Percentiles rank a stretch among this genome's conserved stretches.
These are phyloP conservation scores for Blastobotrys apis DNA, from an alignment of 1,139 yeast genomes.

Conservation along the genomic window DNA sequence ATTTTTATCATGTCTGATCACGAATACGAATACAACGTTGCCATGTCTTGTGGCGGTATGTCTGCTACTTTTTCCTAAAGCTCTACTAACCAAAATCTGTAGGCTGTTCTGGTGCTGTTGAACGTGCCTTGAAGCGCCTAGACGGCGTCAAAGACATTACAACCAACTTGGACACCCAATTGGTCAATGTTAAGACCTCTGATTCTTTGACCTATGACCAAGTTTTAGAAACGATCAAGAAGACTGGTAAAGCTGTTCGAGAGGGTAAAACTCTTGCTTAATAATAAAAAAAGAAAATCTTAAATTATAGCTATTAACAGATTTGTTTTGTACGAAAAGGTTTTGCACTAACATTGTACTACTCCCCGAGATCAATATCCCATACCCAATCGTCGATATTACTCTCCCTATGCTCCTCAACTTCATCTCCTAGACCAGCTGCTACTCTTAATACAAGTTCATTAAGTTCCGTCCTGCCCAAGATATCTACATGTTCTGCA, in stretches of 20 bases:
- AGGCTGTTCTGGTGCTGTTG: slow-evolving; percentile 86
- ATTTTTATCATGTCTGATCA: slow-evolving; percentile 33
- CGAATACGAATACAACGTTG: slow-evolving; percentile 70
- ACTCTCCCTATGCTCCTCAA: slow-evolving; percentile 58
- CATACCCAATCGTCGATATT: slow-evolving; percentile 56
- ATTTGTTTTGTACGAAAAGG: too few species aligned
- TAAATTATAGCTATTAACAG: too few species aligned
- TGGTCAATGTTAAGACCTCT: slow-evolving; percentile 70
- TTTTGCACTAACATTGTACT: too few species aligned
- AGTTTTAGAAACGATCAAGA: slow-evolving; percentile 71
- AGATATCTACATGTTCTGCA: slow-evolving; percentile 94
- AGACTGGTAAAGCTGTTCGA: slow-evolving; percentile 84
- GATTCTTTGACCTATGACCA: slow-evolving; percentile 60
- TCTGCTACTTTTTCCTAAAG: neutral
- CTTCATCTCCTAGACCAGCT: slow-evolving; percentile 67
- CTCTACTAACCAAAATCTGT: neutral
- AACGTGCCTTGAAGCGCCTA: slow-evolving; percentile 65
- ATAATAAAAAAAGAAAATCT: neutral
- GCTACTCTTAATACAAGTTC: slow-evolving; percentile 80
- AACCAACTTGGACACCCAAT: slow-evolving; percentile 73
- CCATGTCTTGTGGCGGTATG: slow-evolving; percentile 69
- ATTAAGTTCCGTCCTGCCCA: slow-evolving; percentile 89
- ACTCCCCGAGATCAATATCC: slow-evolving; percentile 40
- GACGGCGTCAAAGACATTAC: slow-evolving; percentile 71
- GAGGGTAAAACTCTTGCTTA: slow-evolving; percentile 48